phyloP scores from a whole-genome alignment of 164 flowering plant species.

The Litsea cubeba region DNA sequence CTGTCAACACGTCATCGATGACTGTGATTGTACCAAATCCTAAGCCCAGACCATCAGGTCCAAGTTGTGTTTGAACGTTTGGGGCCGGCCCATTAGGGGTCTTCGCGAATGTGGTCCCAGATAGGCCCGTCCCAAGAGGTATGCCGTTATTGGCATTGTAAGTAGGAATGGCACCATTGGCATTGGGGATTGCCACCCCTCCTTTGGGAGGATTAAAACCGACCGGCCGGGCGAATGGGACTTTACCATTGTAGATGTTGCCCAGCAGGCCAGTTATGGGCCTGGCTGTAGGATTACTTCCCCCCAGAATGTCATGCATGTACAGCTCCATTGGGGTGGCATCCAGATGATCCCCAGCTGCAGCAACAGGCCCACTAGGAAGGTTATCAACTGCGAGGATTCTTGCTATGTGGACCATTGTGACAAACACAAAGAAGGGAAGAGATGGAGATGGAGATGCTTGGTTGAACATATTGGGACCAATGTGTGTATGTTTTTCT shows the following conservation, averaged over 20 bases:
- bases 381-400: conserved; percentile 11
- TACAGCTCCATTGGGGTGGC: conserved; percentile 51
- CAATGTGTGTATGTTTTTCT: not conserved
- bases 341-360: conserved; percentile 2
- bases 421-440: conserved; percentile 24
- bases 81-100: conserved; percentile 19
- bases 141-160: conserved; percentile 53
- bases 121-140: conserved; percentile 74
- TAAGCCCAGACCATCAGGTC: conserved; percentile 69
- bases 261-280: conserved; percentile 85
- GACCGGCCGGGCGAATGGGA: conserved; percentile 78
- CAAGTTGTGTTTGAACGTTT: conserved; percentile 38
- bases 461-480: conserved; percentile 23
- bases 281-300: conserved; percentile 72
- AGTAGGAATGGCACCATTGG: conserved; percentile 78
- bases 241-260: conserved; percentile 78
- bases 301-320: conserved; percentile 90
- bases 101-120: conserved; percentile 59
- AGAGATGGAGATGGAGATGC: conserved; percentile 5
- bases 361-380: conserved; percentile 11
- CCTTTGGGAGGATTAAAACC: conserved; percentile 54
- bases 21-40: conserved; percentile 74
- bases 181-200: conserved; percentile 71
- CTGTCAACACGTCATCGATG: conserved; percentile 56
- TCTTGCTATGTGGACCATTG: conserved; percentile 8